Percentiles rank a stretch among this genome's conserved stretches.
Conservation (phyloP, 2,329 filamentous ascomycete species). For the Aspergillus bombycis region DNA sequence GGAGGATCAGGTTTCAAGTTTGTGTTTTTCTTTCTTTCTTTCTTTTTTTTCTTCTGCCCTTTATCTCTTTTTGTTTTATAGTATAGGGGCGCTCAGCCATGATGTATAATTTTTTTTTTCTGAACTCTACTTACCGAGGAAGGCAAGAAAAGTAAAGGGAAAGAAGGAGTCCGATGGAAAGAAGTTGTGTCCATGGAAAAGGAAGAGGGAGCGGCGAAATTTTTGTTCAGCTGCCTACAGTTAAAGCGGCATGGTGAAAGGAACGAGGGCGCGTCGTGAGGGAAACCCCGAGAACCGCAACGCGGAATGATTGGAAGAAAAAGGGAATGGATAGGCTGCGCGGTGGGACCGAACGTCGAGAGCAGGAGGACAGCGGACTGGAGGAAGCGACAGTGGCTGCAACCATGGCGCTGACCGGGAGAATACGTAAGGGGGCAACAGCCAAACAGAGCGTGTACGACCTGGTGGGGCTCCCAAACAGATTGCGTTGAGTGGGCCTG, state of each 20-base stretch:
- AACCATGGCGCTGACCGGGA: constrained; percentile 31
- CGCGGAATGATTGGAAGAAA: constrained; percentile 32
- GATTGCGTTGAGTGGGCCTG: constrained; percentile 16
- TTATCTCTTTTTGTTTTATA: not conserved
- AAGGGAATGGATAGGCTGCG: constrained; percentile 16
- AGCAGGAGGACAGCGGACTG: constrained; percentile 35
- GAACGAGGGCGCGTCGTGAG: constrained; percentile 30
- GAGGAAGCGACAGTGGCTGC: constrained; percentile 28
- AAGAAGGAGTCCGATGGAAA: not conserved
- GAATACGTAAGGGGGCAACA: constrained; percentile 23
- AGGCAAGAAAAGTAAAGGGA: constrained; percentile 4
- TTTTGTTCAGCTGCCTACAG: constrained; percentile 39
- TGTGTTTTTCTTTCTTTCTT: not conserved
- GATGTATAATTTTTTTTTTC: not conserved
- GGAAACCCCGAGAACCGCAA: constrained; percentile 28
- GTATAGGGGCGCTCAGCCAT: not conserved
- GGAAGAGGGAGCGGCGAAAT: constrained; percentile 22
- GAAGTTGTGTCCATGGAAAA: constrained; percentile 5
- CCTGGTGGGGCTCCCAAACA: constrained; percentile 22
- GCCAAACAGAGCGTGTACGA: constrained; percentile 22
- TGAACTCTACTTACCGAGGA: not conserved
- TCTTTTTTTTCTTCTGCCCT: not conserved
- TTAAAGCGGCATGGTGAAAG: constrained; percentile 39
- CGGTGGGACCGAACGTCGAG: constrained; percentile 27
- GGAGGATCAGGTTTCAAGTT: not conserved